A percentile compares a stretch with the other conserved stretches of the same genome.
Conservation (phyloP, 148 eudicot species). For the Rhododendron henanense region DNA sequence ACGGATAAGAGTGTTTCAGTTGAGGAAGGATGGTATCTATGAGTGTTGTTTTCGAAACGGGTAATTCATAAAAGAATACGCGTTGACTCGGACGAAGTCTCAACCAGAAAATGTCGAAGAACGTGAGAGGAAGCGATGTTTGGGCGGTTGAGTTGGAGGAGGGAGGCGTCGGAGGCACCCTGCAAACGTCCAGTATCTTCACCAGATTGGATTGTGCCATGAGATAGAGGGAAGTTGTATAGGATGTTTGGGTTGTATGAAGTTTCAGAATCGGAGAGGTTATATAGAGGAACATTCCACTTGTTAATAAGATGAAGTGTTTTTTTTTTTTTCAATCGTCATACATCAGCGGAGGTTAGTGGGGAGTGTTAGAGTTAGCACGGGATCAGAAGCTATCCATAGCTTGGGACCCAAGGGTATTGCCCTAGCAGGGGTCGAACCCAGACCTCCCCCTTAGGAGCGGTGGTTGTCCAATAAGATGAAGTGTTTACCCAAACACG, state of each 20-base stretch:
- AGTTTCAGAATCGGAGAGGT: background rate
- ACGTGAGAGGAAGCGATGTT: background rate
- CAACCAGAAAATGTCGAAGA: slow-evolving; percentile 4
- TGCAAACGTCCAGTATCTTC: slow-evolving; percentile 9
- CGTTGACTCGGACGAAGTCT: slow-evolving; percentile 9
- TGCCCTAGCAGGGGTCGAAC: no score
- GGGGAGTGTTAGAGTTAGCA: no score
- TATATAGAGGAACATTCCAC: background rate
- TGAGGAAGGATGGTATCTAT: background rate
- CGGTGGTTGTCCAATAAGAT: no score
- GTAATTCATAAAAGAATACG: slow-evolving; percentile 1
- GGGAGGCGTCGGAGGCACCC: background rate
- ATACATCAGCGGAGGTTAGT: no score
- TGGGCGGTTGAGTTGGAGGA: background rate
- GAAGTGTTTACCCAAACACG: background rate
- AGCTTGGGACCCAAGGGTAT: no score
- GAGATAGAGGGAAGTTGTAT: background rate
- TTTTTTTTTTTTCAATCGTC: no score
- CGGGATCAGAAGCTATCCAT: no score
- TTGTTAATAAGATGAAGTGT: background rate
- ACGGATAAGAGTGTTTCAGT: slow-evolving; percentile 8
- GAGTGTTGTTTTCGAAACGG: background rate
- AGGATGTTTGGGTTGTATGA: background rate
- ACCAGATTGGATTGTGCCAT: slow-evolving; percentile 5
- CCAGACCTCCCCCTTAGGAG: no score